Evolutionary conservation across 345 rosid genomes (phyloP).

Genomic region (Euphorbia tirucalli): DNA sequence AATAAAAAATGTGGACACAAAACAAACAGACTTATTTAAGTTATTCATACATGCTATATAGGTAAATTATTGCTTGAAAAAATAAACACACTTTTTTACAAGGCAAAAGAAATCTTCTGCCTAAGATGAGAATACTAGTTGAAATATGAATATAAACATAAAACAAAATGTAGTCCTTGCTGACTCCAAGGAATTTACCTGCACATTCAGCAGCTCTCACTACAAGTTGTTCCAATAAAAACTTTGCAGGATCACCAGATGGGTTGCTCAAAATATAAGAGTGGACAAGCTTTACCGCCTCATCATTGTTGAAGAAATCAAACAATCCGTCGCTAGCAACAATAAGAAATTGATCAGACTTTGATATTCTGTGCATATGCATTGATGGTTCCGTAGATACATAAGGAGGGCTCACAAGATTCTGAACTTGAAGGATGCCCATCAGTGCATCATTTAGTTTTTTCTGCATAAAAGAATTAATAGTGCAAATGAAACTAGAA

Average conservation of each 20-base stretch:
- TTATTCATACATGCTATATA: background rate
- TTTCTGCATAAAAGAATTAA: constrained; percentile 44
- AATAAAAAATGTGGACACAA: no score
- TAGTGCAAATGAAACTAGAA: background rate
- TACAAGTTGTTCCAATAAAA: constrained; percentile 73
- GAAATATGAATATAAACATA: background rate
- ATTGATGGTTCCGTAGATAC: constrained; percentile 77
- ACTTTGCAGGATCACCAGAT: constrained; percentile 89
- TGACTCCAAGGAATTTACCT: constrained; percentile 42
- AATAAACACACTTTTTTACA: background rate
- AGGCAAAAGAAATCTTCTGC: background rate
- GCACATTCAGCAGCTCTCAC: constrained; percentile 80
- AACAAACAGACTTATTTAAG: no score
- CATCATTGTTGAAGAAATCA: constrained; percentile 87
- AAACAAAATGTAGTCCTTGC: background rate
- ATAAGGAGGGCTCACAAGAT: constrained; percentile 89
- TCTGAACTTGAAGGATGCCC: constrained; percentile 88
- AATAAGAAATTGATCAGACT: constrained; percentile 81
- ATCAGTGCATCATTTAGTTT: constrained; percentile 82
- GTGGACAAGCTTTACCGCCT: constrained; percentile 67
- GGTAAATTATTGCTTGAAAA: background rate
- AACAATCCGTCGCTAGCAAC: constrained; percentile 91
- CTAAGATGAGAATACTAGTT: background rate
- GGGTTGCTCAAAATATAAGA: constrained; percentile 57
- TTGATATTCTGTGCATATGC: constrained; percentile 63